phyloP scores from a whole-genome alignment of 2,329 filamentous ascomycete species.

The Penicillium sumatraense region DNA sequence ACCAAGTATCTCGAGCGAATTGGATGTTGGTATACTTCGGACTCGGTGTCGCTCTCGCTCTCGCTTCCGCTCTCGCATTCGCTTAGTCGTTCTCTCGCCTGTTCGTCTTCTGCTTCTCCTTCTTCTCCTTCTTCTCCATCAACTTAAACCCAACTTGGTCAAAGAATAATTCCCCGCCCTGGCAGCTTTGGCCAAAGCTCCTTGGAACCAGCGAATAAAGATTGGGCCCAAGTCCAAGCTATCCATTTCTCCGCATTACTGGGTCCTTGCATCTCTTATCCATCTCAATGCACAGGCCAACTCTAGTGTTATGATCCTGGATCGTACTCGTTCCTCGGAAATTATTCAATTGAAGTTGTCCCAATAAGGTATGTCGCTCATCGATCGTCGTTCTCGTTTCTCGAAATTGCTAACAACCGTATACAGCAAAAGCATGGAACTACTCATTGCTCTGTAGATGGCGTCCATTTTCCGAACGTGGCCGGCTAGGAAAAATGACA shows the following conservation, averaged over 20 bases:
- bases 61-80: not conserved
- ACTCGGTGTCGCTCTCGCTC: conserved; percentile 5
- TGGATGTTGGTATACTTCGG: not conserved
- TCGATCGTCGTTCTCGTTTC: not conserved
- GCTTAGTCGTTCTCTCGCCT: not conserved
- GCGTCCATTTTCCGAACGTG: not conserved
- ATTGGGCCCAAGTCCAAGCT: not conserved
- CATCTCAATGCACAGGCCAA: not conserved
- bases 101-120: not conserved
- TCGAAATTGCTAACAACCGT: not conserved
- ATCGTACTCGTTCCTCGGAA: not conserved
- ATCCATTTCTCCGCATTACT: not conserved
- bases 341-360: not conserved
- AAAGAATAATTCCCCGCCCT: not conserved
- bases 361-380: not conserved
- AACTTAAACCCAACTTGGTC: not conserved
- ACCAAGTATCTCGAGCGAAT: not conserved
- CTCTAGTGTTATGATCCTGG: not conserved
- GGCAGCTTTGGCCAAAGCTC: not conserved
- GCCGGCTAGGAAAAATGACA: not conserved
- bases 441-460: no score
- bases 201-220: not conserved
- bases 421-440: not conserved
- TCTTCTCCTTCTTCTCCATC: no score
- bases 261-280: not conserved